Evolutionary conservation across 805 yeast species (phyloP).

Genomic region (Jamesozyma spencerorum): DNA sequence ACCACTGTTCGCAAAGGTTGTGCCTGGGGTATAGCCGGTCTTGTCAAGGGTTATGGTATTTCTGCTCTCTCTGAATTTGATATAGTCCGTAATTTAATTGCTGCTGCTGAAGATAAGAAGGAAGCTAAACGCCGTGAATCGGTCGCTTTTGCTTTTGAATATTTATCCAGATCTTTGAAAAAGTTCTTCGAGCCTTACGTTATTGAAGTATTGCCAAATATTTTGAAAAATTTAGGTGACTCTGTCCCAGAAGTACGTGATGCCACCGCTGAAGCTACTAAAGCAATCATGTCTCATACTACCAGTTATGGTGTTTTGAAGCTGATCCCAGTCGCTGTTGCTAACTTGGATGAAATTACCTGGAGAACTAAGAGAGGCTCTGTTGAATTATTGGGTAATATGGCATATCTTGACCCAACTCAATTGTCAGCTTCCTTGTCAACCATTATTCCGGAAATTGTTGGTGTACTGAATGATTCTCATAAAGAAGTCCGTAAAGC

Average conservation of each 20-base stretch:
- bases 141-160: slow-evolving; percentile 78
- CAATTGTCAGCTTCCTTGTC: slow-evolving; percentile 86
- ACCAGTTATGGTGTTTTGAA: slow-evolving; percentile 88
- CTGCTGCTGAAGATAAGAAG: slow-evolving; percentile 82
- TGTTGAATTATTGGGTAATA: slow-evolving; percentile 89
- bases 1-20: slow-evolving; percentile 74
- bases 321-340: slow-evolving; percentile 82
- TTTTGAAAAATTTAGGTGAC: slow-evolving; percentile 80
- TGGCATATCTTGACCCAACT: slow-evolving; percentile 95
- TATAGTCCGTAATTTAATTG: slow-evolving; percentile 61
- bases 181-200: slow-evolving; percentile 88
- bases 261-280: slow-evolving; percentile 81
- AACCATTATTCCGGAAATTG: slow-evolving; percentile 90
- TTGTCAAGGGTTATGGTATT: slow-evolving; percentile 85
- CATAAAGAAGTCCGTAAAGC: slow-evolving; percentile 96
- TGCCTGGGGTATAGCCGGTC: slow-evolving; percentile 92
- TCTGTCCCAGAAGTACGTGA: slow-evolving; percentile 74
- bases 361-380: slow-evolving; percentile 98
- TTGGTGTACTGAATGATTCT: slow-evolving; percentile 85
- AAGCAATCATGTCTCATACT: slow-evolving; percentile 79
- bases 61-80: slow-evolving; percentile 66
- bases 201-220: slow-evolving; percentile 73
- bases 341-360: slow-evolving; percentile 74
- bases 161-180: slow-evolving; percentile 69
- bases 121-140: slow-evolving; percentile 71